Evolutionary conservation across 768 basidiomycete genomes (phyloP).

Genomic region (Flagelloscypha sp.): DNA sequence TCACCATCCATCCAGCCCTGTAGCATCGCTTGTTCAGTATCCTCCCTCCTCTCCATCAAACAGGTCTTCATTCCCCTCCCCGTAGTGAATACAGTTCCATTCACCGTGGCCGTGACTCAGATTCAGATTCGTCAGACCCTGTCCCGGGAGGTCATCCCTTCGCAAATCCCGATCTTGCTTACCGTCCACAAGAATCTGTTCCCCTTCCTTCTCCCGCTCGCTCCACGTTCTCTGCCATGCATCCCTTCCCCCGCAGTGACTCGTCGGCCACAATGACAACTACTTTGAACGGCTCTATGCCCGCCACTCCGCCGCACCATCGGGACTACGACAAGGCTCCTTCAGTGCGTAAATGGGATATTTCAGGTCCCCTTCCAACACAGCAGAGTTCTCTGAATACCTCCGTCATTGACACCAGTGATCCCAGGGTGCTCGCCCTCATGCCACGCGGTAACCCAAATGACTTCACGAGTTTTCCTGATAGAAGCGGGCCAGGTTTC

Average conservation of each 20-base stretch:
- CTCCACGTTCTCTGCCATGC: slow-evolving; percentile 15
- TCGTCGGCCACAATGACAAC: slow-evolving; percentile 47
- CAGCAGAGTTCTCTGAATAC: slow-evolving; percentile 19
- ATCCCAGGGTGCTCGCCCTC: slow-evolving; percentile 20
- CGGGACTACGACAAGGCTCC: slow-evolving; percentile 28
- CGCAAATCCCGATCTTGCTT: slow-evolving; percentile 67
- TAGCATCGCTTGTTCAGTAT: too few relatives aligned
- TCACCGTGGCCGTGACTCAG: too few relatives aligned
- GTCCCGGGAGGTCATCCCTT: slow-evolving; percentile 53
- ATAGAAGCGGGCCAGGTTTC: slow-evolving; percentile 41
- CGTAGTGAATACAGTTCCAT: too few relatives aligned
- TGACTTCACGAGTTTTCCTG: slow-evolving; percentile 43
- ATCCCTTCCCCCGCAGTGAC: slow-evolving; percentile 35
- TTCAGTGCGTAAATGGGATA: too few relatives aligned
- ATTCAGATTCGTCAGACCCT: slow-evolving; percentile 10
- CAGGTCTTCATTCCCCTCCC: too few relatives aligned
- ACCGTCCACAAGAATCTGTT: slow-evolving; percentile 26
- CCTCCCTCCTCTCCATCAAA: too few relatives aligned
- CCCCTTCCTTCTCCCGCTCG: slow-evolving; percentile 21
- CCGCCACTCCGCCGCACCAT: slow-evolving; percentile 22
- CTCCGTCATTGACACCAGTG: slow-evolving; percentile 16
- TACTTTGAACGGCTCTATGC: slow-evolving; percentile 23
- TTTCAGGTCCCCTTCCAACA: slow-evolving; percentile 17
- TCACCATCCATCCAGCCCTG: too few relatives aligned
- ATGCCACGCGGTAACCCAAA: slow-evolving; percentile 12